Evolutionary conservation across 371 early-diverging fungal species (phyloP), one percentile per base, ranked within the genome.

Genomic region (Mortierella sp.): DNA sequence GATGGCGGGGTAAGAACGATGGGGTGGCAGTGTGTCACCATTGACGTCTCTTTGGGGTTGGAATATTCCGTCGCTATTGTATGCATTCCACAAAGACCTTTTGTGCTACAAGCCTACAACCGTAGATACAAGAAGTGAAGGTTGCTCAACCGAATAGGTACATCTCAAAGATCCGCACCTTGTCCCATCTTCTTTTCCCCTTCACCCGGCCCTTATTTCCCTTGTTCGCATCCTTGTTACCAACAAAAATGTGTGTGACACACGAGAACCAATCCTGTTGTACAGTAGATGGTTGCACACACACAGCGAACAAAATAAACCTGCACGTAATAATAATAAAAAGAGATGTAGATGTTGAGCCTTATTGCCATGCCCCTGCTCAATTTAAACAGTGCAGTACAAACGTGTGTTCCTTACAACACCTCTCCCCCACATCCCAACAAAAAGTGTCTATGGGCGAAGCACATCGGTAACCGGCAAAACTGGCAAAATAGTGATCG

Each of bases 291-390:
- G 48, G 6, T 48, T 48, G 48, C 48, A 11, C 6, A 48, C 11
- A 48, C n/a, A 48, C 16, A 48, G 4, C n/a, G n/a, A 15, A 48
- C 11, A 19, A 48, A 48, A 48, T 48, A 48, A 19, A 48, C 19
- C 43, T 43, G 43, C 43, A 43, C 36, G 16, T 13, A 48, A n/a
- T 15, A 19, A 2, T 48, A 48, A 48, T n/a, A 19, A 48, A 48
- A 48, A 48, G 6, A 48, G 48, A 48, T 48, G 48, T 19, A 48
- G 48, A 48, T 48, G 48, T 48, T 48, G 48, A 48, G 48, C 48
- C 45, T 6, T 36, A 36, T 36, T 36, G 36, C 36, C 36, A 36
- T 43, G 45, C 10, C 15, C 16, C 15, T 43, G 45, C 45, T 43
- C 45, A 43, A 5, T 43, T 43, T 43, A 43, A 43, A 10, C 45